Conservation (phyloP, 2,329 filamentous ascomycete genomes). For the Alternaria postmessia region DNA sequence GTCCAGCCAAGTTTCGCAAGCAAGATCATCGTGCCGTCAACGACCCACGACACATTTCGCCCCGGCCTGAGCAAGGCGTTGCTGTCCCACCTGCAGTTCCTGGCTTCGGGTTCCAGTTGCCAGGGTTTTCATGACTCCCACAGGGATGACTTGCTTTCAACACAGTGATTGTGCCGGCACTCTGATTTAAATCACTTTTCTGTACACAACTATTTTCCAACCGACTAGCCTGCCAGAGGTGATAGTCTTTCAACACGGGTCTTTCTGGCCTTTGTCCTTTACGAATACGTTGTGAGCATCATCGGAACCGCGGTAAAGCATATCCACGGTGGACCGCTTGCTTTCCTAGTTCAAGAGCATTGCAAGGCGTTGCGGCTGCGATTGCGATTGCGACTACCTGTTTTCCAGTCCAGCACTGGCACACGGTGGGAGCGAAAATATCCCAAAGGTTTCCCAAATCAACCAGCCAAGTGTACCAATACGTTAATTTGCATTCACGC, state of each 20-base stretch:
- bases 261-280: slow-evolving; percentile 1
- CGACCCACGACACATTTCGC: slow-evolving; percentile 46
- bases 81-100: slow-evolving; percentile 63
- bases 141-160: background rate
- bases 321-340: background rate
- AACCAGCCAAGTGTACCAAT: background rate
- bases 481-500: background rate
- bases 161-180: background rate
- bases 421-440: background rate
- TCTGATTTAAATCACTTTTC: background rate
- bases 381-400: slow-evolving; percentile 6
- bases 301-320: background rate
- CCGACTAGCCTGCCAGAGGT: background rate
- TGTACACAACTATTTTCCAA: background rate
- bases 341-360: slow-evolving; percentile 22
- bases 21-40: slow-evolving; percentile 34
- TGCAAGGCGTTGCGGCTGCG: slow-evolving; percentile 30
- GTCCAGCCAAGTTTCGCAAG: slow-evolving; percentile 38
- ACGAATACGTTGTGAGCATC: slow-evolving; percentile 4
- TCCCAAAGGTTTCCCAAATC: background rate
- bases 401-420: background rate
- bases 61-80: slow-evolving; percentile 52
- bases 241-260: background rate
- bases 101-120: slow-evolving; percentile 62
- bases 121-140: slow-evolving; percentile 32